Evolutionary conservation across 345 rosid species (phyloP), one percentile per base, ranked within the genome.

Genomic region (Euphorbia peplus): DNA sequence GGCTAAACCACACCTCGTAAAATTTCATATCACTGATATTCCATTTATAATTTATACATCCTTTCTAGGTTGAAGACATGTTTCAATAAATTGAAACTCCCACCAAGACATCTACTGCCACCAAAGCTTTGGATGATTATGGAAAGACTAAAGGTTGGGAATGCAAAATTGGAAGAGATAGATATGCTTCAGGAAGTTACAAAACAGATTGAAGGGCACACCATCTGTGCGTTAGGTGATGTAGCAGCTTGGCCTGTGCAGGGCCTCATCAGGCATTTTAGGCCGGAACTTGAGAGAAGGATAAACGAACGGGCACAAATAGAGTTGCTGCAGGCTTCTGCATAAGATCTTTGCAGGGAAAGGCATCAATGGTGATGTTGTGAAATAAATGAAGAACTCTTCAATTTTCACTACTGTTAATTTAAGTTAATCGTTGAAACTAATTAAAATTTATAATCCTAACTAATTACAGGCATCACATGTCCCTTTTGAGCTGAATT

Each of bases 211-310:
- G 98, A 95, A 81, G 99, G 99, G 66, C 97, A 95, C 77, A 95
- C 99, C n/a, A 91, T 91, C 62, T 88, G 99, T 73, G 99, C 99
- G 13, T 73, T 91, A 75, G 99, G 99, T 75, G 99, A 95, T 86
- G 99, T 98, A 41, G 98, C 98, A 55, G 99, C 99, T 66, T 95
- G 99, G 99, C 99, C 96, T 39, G 99, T 91, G 66, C 98, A 95
- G 75, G 99, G 99, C 79, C 89, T 95, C 50, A 95, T 91, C 46
- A 73, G 96, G 72, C 98, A 95, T 69, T 95, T 95, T 78, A 88
- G 99, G 87, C 98, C 99, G 52, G 99, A 92, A 87, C 84, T 95
- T 0, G 98, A 95, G 82, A 90, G 99, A 82, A 87, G 98, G 76
- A 92, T 92, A 26, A 87, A 73, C 79, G 91, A 90, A 75, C 97